Percentiles rank a stretch among this genome's conserved stretches.
Conservation (phyloP, 352 stramenopile species). For the Globisporangium barbulae region DNA sequence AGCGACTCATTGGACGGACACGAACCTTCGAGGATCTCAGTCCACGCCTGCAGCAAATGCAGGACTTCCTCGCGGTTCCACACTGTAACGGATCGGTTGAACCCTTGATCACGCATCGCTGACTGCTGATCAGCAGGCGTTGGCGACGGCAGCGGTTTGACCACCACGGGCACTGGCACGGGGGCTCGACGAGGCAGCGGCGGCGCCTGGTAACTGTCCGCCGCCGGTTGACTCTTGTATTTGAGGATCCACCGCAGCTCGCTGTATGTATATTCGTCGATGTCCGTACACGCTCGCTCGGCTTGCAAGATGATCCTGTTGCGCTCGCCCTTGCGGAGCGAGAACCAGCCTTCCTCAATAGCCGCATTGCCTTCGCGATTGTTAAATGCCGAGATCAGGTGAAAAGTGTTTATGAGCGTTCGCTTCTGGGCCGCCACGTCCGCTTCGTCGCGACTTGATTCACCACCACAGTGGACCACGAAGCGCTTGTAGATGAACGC, state of each 20-base stretch:
- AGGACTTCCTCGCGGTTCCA: constrained; percentile 14
- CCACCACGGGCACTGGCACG: background rate
- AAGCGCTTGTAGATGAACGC: constrained; percentile 10
- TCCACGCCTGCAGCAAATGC: constrained; percentile 11
- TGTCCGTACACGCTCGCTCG: background rate
- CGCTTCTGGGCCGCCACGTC: constrained; percentile 11
- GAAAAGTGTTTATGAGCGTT: constrained; percentile 9
- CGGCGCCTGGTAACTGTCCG: background rate
- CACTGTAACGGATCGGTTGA: background rate
- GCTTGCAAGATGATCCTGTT: constrained; percentile 1
- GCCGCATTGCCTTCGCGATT: background rate
- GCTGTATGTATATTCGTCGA: constrained; percentile 11
- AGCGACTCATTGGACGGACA: constrained; percentile 2
- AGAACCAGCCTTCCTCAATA: constrained; percentile 6
- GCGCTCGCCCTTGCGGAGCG: constrained; percentile 15
- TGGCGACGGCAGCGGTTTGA: background rate
- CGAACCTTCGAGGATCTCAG: constrained; percentile 4
- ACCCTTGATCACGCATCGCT: background rate
- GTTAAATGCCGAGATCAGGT: constrained; percentile 10
- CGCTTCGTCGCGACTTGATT: background rate
- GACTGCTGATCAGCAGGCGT: background rate
- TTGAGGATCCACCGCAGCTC: constrained; percentile 14
- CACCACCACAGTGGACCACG: constrained; percentile 6
- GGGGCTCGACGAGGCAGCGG: background rate
- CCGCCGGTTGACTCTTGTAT: background rate